Evolutionary conservation across 1,139 yeast species (phyloP).

Genomic region (Geotrichum carabidarum): DNA sequence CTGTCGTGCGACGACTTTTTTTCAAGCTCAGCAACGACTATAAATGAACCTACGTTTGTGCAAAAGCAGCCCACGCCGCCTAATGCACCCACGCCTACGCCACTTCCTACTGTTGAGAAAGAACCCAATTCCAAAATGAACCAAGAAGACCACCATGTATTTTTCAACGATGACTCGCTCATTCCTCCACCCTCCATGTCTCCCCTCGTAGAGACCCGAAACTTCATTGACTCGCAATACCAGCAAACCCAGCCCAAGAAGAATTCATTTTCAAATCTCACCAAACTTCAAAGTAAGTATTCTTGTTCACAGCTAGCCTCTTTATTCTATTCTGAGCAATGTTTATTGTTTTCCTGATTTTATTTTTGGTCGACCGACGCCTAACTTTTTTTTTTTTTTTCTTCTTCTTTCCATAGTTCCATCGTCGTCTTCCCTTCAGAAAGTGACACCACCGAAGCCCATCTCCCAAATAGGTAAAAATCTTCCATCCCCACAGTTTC

Average conservation of each 20-base stretch:
- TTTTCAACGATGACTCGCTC: conserved; percentile 12
- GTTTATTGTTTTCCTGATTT: neutral
- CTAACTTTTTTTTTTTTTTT: neutral
- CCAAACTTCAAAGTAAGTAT: conserved; percentile 7
- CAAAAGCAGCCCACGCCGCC: neutral
- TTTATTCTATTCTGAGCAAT: neutral
- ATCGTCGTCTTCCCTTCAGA: neutral
- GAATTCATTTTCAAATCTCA: neutral
- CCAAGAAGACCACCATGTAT: conserved; percentile 7
- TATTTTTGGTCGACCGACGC: neutral
- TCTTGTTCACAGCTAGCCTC: neutral
- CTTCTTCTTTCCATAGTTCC: neutral
- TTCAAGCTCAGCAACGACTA: neutral
- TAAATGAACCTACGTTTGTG: neutral
- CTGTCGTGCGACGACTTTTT: conserved; percentile 16
- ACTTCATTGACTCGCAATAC: neutral
- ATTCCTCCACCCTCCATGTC: conserved; percentile 15
- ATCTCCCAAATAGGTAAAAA: conserved; percentile 4
- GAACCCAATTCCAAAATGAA: neutral
- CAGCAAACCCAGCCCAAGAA: conserved; percentile 1
- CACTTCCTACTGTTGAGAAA: no score
- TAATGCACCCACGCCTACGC: neutral
- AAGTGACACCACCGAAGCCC: neutral
- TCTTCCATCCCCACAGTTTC: conserved; percentile 8
- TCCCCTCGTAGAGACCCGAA: conserved; percentile 6